Percentiles rank a stretch among this genome's conserved stretches.
These are phyloP conservation scores for Aspergillus bridgeri DNA, from an alignment of 495 filamentous ascomycete species.

Conservation along the genomic window DNA sequence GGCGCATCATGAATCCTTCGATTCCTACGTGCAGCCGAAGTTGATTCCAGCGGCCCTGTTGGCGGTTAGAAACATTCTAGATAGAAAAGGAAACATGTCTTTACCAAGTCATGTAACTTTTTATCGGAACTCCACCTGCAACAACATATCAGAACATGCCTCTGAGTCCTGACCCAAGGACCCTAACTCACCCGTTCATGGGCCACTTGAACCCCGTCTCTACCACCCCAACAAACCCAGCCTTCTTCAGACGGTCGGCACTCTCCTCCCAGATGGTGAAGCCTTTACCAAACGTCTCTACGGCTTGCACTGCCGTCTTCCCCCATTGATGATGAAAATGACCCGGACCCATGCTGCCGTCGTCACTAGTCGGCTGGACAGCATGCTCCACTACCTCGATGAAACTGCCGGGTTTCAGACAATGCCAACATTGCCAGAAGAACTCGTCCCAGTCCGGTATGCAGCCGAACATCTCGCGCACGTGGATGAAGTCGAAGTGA, in stretches of 20 bases:
- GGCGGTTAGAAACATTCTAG: not conserved
- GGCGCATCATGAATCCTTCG: not conserved
- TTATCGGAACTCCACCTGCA: not conserved
- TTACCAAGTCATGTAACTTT: not conserved
- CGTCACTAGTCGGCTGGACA: constrained; percentile 43
- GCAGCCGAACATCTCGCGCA: constrained; percentile 53
- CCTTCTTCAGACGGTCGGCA: constrained; percentile 35
- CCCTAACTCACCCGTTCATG: not conserved
- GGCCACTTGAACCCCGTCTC: constrained; percentile 24
- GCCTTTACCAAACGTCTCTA: constrained; percentile 45
- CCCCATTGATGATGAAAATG: constrained; percentile 35
- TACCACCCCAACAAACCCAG: constrained; percentile 57
- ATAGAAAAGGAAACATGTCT: not conserved
- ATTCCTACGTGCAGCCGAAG: not conserved
- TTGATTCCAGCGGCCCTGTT: not conserved
- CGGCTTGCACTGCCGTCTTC: constrained; percentile 47
- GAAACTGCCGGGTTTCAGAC: constrained; percentile 63
- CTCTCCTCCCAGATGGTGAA: constrained; percentile 46
- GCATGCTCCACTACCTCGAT: constrained; percentile 59
- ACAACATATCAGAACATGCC: not conserved
- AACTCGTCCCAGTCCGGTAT: constrained; percentile 58
- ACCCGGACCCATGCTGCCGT: not conserved
- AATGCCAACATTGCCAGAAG: constrained; percentile 31
- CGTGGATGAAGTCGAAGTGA: constrained; percentile 65
- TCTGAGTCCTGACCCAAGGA: not conserved